Evolutionary conservation across 1,284 basidiomycete genomes (phyloP).

Genomic region (Mycena citricolor): DNA sequence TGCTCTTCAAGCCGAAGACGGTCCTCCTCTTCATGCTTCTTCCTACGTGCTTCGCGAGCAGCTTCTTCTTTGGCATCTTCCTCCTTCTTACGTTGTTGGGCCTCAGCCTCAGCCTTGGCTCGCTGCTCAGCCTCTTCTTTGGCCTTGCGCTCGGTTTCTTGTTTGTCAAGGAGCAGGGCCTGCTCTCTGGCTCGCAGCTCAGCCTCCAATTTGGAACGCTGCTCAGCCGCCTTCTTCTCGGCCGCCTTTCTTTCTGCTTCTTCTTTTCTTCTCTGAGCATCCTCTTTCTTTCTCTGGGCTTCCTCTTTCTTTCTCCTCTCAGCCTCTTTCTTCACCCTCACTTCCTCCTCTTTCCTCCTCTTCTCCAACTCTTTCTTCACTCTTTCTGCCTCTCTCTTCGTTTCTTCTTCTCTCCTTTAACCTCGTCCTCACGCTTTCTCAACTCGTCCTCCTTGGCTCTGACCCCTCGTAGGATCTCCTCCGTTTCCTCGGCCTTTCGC

Average conservation of each 20-base stretch:
- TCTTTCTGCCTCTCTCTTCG: constrained; percentile 23
- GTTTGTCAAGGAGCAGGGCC: too few relatives aligned
- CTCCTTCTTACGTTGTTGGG: constrained; percentile 3
- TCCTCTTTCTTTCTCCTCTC: constrained; percentile 19
- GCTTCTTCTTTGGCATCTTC: too few relatives aligned
- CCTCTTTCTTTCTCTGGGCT: constrained; percentile 15
- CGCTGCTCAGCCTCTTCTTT: background rate
- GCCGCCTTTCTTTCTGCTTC: constrained; percentile 19
- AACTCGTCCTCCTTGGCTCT: constrained; percentile 15
- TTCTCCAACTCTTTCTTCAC: constrained; percentile 18
- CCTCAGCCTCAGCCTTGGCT: constrained; percentile 3
- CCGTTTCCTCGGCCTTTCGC: constrained; percentile 16
- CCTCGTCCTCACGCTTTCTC: constrained; percentile 13
- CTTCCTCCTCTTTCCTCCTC: constrained; percentile 4
- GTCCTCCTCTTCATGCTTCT: too few relatives aligned
- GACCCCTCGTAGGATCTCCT: constrained; percentile 18
- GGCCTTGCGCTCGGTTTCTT: background rate
- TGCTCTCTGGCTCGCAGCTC: constrained; percentile 14
- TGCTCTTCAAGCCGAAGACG: too few relatives aligned
- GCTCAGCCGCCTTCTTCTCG: constrained; percentile 20
- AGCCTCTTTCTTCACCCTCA: constrained; percentile 3
- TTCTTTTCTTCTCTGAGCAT: constrained; percentile 19
- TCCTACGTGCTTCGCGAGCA: too few relatives aligned
- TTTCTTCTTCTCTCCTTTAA: constrained; percentile 16
- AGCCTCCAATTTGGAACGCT: constrained; percentile 14